These are phyloP conservation scores for Monosporozyma aquatica DNA, from an alignment of 805 yeast genomes.

Conservation along the genomic window DNA sequence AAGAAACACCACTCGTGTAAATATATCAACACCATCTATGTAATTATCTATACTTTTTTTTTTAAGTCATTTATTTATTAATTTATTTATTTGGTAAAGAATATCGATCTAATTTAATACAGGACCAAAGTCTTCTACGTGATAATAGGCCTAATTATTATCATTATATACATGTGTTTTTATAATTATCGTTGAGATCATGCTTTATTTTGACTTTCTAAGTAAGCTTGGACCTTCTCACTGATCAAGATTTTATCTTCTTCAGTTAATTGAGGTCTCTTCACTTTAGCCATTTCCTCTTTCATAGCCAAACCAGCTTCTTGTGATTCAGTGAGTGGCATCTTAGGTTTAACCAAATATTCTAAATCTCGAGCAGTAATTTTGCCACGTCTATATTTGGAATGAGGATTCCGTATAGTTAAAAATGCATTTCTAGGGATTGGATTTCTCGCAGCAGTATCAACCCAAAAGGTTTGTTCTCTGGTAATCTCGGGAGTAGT, in stretches of 20 bases:
- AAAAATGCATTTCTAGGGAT: constrained; percentile 57
- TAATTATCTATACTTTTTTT: no score
- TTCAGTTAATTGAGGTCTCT: constrained; percentile 34
- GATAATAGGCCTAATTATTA: no score
- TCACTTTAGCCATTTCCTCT: constrained; percentile 35
- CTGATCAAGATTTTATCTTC: constrained; percentile 40
- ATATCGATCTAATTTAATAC: no score
- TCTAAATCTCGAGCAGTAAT: constrained; percentile 55
- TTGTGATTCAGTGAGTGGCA: constrained; percentile 65
- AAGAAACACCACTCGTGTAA: neutral
- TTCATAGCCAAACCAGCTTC: constrained; percentile 53
- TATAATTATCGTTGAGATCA: constrained; percentile 9
- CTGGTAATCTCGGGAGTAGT: constrained; percentile 50
- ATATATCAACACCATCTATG: no score
- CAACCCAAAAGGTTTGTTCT: constrained; percentile 67
- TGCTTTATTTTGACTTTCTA: constrained; percentile 16
- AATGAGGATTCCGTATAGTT: constrained; percentile 69
- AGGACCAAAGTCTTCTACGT: no score
- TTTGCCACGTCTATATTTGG: constrained; percentile 55
- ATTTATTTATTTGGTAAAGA: no score
- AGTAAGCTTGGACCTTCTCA: constrained; percentile 31
- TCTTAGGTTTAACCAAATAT: constrained; percentile 56
- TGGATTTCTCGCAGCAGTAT: constrained; percentile 55
- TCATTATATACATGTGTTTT: neutral
- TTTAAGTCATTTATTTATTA: neutral